Evolutionary conservation across 805 yeast genomes (phyloP).

Genomic region (Blastobotrys muscicola): DNA sequence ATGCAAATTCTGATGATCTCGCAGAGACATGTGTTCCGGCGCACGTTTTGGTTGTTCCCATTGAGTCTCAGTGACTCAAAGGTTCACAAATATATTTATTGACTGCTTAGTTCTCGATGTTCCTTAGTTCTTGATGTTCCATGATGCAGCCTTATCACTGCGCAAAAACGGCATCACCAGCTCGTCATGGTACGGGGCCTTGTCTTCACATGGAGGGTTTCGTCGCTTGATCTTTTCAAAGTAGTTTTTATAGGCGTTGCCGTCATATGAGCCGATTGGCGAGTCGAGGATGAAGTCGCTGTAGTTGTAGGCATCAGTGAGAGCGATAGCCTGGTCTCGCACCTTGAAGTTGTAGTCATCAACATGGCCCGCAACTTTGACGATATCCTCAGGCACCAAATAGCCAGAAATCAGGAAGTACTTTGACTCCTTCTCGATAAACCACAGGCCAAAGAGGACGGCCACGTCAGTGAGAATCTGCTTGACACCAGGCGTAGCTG

Average conservation of each 20-base stretch:
- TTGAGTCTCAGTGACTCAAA: too few relatives aligned
- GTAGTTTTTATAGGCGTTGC: constrained; percentile 76
- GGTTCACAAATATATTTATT: too few relatives aligned
- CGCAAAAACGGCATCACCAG: constrained; percentile 28
- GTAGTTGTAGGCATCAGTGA: constrained; percentile 76
- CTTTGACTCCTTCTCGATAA: constrained; percentile 62
- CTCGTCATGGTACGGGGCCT: constrained; percentile 49
- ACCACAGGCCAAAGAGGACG: constrained; percentile 52
- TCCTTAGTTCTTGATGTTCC: too few relatives aligned
- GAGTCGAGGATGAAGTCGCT: constrained; percentile 76
- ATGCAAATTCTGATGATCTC: too few relatives aligned
- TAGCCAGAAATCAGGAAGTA: constrained; percentile 58
- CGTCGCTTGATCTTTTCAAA: constrained; percentile 52
- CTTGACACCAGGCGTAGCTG: constrained; percentile 33
- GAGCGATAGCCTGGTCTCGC: constrained; percentile 61
- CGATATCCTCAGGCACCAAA: constrained; percentile 40
- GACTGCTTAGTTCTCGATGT: too few relatives aligned
- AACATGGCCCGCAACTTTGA: constrained; percentile 34
- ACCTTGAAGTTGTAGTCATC: constrained; percentile 39
- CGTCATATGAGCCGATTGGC: constrained; percentile 70
- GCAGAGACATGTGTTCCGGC: too few relatives aligned
- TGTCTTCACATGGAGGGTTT: constrained; percentile 31
- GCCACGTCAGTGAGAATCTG: constrained; percentile 46
- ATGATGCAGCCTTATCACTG: too few relatives aligned
- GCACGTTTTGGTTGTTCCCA: too few relatives aligned